Evolutionary conservation across 1,284 basidiomycete species (phyloP).

Genomic region (Vanrija sp.): DNA sequence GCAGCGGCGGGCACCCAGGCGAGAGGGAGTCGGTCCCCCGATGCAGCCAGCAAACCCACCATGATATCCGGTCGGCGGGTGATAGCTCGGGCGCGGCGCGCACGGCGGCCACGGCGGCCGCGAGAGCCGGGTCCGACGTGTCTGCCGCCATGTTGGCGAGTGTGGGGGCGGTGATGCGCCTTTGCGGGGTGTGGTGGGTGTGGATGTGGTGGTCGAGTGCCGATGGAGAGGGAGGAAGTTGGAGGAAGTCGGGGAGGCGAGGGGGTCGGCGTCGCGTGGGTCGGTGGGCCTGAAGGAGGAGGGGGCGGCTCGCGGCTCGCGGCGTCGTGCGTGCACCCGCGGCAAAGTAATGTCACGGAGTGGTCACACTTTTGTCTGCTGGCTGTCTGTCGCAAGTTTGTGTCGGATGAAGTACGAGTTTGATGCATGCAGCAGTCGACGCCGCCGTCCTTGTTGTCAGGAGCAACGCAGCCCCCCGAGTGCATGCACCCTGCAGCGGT

Average conservation of each 20-base stretch:
- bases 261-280: not conserved
- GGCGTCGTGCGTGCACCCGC: too few relatives aligned
- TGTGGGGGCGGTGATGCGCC: not conserved
- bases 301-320: too few relatives aligned
- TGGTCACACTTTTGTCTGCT: not conserved
- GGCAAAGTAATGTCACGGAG: not conserved
- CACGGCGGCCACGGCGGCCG: slow-evolving; percentile 17
- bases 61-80: slow-evolving; percentile 21
- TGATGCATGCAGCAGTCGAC: not conserved
- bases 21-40: too few relatives aligned
- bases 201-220: not conserved
- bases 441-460: not conserved
- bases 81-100: not conserved
- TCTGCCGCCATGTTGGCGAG: slow-evolving; percentile 31
- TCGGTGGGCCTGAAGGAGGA: not conserved
- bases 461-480: not conserved
- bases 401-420: too few relatives aligned
- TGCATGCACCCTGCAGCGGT: too few relatives aligned
- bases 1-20: too few relatives aligned
- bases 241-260: not conserved
- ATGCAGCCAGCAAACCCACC: slow-evolving; percentile 15
- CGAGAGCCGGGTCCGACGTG: slow-evolving; percentile 31
- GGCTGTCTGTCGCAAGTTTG: too few relatives aligned
- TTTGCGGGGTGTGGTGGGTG: not conserved
- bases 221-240: not conserved